A percentile compares a stretch with the other conserved stretches of the same genome.
phyloP scores from a whole-genome alignment of 2,329 filamentous ascomycete genomes.

The Pyrenochaeta sp. region DNA sequence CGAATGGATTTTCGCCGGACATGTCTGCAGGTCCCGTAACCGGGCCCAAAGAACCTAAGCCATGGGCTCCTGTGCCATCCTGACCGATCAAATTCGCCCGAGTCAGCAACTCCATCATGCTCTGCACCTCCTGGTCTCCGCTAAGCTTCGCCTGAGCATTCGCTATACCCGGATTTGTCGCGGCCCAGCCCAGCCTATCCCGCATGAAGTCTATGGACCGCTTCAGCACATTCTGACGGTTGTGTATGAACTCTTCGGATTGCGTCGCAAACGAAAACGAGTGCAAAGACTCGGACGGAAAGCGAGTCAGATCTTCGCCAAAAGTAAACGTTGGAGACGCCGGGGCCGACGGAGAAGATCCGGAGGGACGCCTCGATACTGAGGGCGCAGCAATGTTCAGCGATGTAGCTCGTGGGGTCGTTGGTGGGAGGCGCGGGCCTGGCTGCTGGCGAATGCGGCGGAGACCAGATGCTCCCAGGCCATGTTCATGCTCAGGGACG shows the following conservation, averaged over 20 bases:
- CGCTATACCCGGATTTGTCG: slow-evolving; percentile 76
- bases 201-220: slow-evolving; percentile 96
- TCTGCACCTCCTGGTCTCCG: slow-evolving; percentile 86
- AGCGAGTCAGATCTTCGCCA: slow-evolving; percentile 87
- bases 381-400: slow-evolving; percentile 70
- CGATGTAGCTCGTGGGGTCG: slow-evolving; percentile 71
- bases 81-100: slow-evolving; percentile 80
- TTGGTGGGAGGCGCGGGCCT: slow-evolving; percentile 63
- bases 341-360: slow-evolving; percentile 68
- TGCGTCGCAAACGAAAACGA: slow-evolving; percentile 98
- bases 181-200: slow-evolving; percentile 84
- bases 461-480: slow-evolving; percentile 83
- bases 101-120: slow-evolving; percentile 87
- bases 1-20: slow-evolving; percentile 82
- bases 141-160: slow-evolving; percentile 83
- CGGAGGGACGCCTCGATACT: slow-evolving; percentile 57
- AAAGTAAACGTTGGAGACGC: slow-evolving; percentile 74
- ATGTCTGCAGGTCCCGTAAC: slow-evolving; percentile 81
- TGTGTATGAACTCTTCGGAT: slow-evolving; percentile 90
- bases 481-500: slow-evolving; percentile 86
- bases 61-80: slow-evolving; percentile 65
- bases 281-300: slow-evolving; percentile 94
- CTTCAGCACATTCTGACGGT: slow-evolving; percentile 90
- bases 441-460: slow-evolving; percentile 92
- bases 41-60: slow-evolving; percentile 65